These are phyloP conservation scores for Beauveria scarabaeidicola DNA, from an alignment of 2,329 filamentous ascomycete genomes.

Conservation along the genomic window DNA sequence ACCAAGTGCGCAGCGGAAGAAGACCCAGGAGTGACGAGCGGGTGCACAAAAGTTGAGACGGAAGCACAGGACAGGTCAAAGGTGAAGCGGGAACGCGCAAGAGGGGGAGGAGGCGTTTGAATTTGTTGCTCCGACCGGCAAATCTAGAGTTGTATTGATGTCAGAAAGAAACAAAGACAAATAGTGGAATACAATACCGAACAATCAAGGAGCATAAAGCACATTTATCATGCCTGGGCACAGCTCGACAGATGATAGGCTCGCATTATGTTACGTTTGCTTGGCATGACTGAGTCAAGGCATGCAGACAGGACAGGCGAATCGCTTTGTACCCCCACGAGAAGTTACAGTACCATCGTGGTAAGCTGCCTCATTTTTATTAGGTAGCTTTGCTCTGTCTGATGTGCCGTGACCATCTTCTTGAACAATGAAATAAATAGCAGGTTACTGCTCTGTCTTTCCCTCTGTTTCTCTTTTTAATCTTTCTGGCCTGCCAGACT, in stretches of 20 bases:
- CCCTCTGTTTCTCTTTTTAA: not conserved
- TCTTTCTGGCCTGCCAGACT: not conserved
- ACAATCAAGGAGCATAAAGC: not conserved
- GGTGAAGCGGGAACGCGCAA: too few species aligned
- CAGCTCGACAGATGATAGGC: not conserved
- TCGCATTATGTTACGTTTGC: not conserved
- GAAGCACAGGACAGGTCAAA: too few species aligned
- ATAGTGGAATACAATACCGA: not conserved
- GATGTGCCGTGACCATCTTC: not conserved
- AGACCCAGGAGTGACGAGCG: not conserved
- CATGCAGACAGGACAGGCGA: not conserved
- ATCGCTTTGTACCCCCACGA: too few species aligned
- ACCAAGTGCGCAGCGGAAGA: slow-evolving; percentile 1
- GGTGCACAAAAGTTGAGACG: not conserved
- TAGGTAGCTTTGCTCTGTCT: not conserved
- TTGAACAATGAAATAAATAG: not conserved
- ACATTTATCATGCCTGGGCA: not conserved
- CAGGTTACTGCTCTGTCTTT: not conserved
- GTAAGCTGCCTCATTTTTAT: not conserved
- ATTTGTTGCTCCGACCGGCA: not conserved
- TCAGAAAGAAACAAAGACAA: not conserved
- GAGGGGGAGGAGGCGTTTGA: too few species aligned
- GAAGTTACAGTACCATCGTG: too few species aligned
- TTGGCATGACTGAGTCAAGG: not conserved
- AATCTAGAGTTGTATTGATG: not conserved